Conservation (phyloP, 176 grass and related monocot species). For the Aegilops sharonensis region DNA sequence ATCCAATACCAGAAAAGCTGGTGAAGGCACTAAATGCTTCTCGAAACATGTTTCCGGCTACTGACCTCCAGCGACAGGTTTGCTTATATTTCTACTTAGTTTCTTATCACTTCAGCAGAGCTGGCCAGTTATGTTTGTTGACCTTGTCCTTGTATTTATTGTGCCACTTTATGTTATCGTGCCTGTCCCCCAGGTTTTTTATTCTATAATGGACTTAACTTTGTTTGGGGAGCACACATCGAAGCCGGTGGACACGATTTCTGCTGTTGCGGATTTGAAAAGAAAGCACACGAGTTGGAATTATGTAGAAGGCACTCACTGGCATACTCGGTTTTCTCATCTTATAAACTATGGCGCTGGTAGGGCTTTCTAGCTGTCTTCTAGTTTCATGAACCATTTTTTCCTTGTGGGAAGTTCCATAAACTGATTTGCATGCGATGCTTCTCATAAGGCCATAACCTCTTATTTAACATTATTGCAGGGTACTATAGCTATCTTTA, state of each 20-base stretch:
- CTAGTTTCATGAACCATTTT: not conserved
- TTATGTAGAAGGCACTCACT: conserved; percentile 74
- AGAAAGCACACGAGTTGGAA: conserved; percentile 83
- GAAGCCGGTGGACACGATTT: conserved; percentile 64
- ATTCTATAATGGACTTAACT: conserved; percentile 91
- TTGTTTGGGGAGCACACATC: conserved; percentile 79
- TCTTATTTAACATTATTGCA: conserved; percentile 24
- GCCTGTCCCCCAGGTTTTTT: conserved; percentile 57
- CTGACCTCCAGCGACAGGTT: conserved; percentile 89
- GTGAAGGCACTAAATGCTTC: conserved; percentile 77
- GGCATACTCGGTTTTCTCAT: conserved; percentile 83
- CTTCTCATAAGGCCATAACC: not conserved
- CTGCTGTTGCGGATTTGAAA: conserved; percentile 71
- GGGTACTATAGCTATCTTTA: conserved; percentile 97
- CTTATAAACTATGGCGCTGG: conserved; percentile 90
- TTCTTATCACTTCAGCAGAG: not conserved
- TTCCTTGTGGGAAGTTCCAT: not conserved
- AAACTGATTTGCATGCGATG: not conserved
- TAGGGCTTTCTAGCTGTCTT: conserved; percentile 28
- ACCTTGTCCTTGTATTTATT: not conserved
- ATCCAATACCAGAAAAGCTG: conserved; percentile 81
- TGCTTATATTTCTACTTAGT: not conserved
- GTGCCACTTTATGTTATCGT: conserved; percentile 9
- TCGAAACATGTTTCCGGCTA: conserved; percentile 81
- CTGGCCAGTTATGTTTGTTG: not conserved